These are phyloP conservation scores for Noccaea bulbosa DNA, from an alignment of 345 rosid genomes.

Conservation along the genomic window DNA sequence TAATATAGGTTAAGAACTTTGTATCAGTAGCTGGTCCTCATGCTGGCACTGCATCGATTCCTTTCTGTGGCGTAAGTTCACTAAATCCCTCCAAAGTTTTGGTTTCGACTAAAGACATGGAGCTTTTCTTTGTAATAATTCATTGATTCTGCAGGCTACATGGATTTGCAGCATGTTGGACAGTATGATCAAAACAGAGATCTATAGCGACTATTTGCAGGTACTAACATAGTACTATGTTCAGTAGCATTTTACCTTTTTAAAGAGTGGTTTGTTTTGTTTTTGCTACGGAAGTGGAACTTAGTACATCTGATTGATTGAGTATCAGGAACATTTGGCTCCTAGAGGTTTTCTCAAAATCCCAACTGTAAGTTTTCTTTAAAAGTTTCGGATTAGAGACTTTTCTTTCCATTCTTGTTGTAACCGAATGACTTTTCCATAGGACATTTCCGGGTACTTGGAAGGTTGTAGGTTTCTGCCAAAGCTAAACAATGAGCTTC, in stretches of 20 bases:
- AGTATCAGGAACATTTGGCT: constrained; percentile 90
- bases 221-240: constrained; percentile 49
- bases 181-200: constrained; percentile 58
- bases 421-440: constrained; percentile 22
- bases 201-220: constrained; percentile 77
- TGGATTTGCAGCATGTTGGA: constrained; percentile 69
- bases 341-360: constrained; percentile 79
- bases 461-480: constrained; percentile 76
- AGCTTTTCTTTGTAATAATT: no score
- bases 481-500: constrained; percentile 65
- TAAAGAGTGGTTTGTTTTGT: not conserved
- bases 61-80: constrained; percentile 76
- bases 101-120: not conserved
- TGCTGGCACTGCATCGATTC: constrained; percentile 87
- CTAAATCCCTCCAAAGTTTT: constrained; percentile 12
- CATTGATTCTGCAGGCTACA: constrained; percentile 51
- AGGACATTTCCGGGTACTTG: constrained; percentile 51
- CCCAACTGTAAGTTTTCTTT: constrained; percentile 65
- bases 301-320: constrained; percentile 20
- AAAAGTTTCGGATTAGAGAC: not conserved
- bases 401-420: not conserved
- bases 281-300: not conserved
- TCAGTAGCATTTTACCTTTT: not conserved
- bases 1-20: constrained; percentile 77
- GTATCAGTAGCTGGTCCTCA: constrained; percentile 82